Conservation (phyloP, 805 yeast species). For the Monosporozyma servazzii region DNA sequence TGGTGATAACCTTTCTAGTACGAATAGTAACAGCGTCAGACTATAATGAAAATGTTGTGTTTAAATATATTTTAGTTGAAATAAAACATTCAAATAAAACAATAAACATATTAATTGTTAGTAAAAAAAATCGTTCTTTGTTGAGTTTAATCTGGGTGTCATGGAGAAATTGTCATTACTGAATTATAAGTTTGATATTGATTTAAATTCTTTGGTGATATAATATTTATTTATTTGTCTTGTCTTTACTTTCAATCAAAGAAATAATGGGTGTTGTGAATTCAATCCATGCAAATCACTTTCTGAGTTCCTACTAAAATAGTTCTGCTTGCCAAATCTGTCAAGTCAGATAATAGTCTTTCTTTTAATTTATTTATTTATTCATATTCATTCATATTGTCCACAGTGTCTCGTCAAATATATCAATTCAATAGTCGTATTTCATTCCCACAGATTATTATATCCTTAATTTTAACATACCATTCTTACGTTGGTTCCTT, state of each 20-base stretch:
- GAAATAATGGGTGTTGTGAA: too few relatives aligned
- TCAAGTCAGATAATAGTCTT: too few relatives aligned
- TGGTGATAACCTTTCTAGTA: conserved; percentile 96
- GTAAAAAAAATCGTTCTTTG: conserved; percentile 6
- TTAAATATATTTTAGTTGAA: not conserved
- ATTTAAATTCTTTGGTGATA: too few relatives aligned
- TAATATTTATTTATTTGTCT: too few relatives aligned
- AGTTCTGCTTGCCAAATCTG: too few relatives aligned
- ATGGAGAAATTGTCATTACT: not conserved
- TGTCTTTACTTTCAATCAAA: too few relatives aligned
- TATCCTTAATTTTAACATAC: not conserved
- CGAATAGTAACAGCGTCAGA: conserved; percentile 99
- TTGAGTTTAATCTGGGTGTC: not conserved
- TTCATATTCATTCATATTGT: not conserved
- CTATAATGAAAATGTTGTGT: conserved; percentile 31
- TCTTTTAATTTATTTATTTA: too few relatives aligned
- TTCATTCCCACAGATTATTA: not conserved
- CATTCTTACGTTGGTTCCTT: conserved; percentile 4
- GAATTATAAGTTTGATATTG: too few relatives aligned
- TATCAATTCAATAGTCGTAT: not conserved
- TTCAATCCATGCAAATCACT: too few relatives aligned
- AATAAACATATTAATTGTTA: conserved; percentile 8
- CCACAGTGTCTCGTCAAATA: too few relatives aligned
- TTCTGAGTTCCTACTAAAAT: too few relatives aligned
- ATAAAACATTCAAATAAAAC: not conserved